Evolutionary conservation across 345 rosid genomes (phyloP), one percentile per base, ranked within the genome.

Genomic region (Salix dunnii): DNA sequence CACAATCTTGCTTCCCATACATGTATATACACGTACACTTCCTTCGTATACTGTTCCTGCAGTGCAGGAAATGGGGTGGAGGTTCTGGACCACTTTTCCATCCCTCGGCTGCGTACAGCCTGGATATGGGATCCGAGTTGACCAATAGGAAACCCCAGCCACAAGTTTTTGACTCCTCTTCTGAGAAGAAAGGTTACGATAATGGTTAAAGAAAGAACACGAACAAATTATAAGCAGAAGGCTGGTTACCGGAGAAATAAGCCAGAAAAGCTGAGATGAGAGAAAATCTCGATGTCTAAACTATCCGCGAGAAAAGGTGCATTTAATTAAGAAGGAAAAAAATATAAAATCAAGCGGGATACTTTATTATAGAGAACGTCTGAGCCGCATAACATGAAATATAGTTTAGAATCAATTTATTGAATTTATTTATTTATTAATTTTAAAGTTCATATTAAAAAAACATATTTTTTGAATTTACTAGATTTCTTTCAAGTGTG

Each of bases 111-210:
- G 43, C 43, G 10, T 28, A 82, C 88, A 87, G 90, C 73, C 90
- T 85, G 90, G 84, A 72, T 23, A 12, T 7, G 79, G 84, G 75
- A 3, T 72, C 88, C 80, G 70, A 36, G 66, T 79, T 85, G 81
- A 81, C 84, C 79, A 25, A 23, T 51, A 36, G 38, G n/a, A 80
- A 74, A 78, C 81, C 77, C 79, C 66, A 77, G 67, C 83, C 76
- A 74, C 81, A 64, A 8, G 14, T 30, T 31, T 68, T 70, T 46
- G 74, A 60, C 38, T n/a, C 36, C 77, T 58, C 21, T 73, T 42
- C 42, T 27, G 48, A n/a, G 40, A 63, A 6, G 73, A 40, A 1
- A 18, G 48, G 30, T 21, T 11, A 18, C 30, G 18, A 10, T 23
- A 30, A 49, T 63, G 65, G 31, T 17, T 3, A 0, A 16, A 49